Evolutionary conservation across 306 rosid species (phyloP).

Genomic region (Phaseolus lunatus): DNA sequence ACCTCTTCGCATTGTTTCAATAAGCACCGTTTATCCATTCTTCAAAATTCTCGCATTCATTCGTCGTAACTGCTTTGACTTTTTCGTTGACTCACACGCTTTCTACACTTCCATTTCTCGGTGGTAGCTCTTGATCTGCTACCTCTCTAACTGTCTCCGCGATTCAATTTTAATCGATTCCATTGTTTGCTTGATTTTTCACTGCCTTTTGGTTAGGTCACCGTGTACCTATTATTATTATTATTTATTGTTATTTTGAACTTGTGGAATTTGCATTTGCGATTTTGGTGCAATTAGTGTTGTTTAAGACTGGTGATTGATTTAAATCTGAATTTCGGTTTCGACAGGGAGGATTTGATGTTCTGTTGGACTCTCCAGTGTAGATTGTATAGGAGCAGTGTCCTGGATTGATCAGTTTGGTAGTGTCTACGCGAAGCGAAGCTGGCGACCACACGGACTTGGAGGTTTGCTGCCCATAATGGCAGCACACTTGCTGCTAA

Average conservation of each 20-base stretch:
- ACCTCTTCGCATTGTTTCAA: slow-evolving; percentile 15
- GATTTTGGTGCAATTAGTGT: slow-evolving; percentile 3
- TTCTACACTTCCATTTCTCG: slow-evolving; percentile 41
- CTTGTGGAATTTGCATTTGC: background rate
- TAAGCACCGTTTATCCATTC: slow-evolving; percentile 27
- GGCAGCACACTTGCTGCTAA: slow-evolving; percentile 79
- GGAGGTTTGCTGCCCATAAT: slow-evolving; percentile 85
- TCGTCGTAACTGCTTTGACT: slow-evolving; percentile 14
- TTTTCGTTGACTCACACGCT: slow-evolving; percentile 51
- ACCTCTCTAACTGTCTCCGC: background rate
- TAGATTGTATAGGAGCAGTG: slow-evolving; percentile 70
- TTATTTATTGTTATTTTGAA: background rate
- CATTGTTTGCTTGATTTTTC: slow-evolving; percentile 2
- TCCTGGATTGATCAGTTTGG: slow-evolving; percentile 47
- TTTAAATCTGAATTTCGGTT: slow-evolving; percentile 49
- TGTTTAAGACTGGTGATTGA: slow-evolving; percentile 17
- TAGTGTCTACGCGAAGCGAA: slow-evolving; percentile 52
- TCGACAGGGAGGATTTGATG: slow-evolving; percentile 68
- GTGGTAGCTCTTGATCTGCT: slow-evolving; percentile 60
- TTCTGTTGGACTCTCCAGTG: slow-evolving; percentile 48
- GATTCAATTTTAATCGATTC: slow-evolving; percentile 17
- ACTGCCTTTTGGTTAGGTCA: slow-evolving; percentile 12
- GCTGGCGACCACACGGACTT: slow-evolving; percentile 79
- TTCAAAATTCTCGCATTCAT: slow-evolving; percentile 18
- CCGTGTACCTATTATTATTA: background rate